These are phyloP conservation scores for Geotrichum carabidarum DNA, from an alignment of 1,139 yeast species.

Conservation along the genomic window DNA sequence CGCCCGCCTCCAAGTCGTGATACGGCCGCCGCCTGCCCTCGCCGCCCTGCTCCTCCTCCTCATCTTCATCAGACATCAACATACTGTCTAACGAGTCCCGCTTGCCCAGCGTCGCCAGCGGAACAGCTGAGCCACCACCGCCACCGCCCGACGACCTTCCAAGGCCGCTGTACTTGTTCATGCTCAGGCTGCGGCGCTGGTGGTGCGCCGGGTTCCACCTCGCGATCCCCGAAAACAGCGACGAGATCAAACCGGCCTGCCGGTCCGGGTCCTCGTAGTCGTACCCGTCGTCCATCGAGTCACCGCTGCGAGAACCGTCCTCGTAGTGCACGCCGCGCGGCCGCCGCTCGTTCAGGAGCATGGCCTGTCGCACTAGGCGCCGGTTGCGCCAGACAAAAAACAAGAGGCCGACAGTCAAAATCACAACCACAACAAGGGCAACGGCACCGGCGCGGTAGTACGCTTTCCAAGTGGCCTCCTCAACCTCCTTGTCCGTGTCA, in stretches of 20 bases:
- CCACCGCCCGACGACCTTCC: background rate
- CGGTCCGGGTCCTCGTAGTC: slow-evolving; percentile 9
- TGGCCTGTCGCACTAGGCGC: slow-evolving; percentile 10
- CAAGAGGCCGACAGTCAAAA: slow-evolving; percentile 29
- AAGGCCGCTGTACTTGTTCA: background rate
- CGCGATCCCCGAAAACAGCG: slow-evolving; percentile 17
- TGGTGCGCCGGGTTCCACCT: slow-evolving; percentile 16
- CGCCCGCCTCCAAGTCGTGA: background rate
- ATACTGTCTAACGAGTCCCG: slow-evolving; percentile 12
- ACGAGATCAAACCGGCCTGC: slow-evolving; percentile 12
- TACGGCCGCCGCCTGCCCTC: slow-evolving; percentile 3
- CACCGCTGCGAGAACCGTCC: slow-evolving; percentile 17
- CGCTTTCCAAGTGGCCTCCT: slow-evolving; percentile 38
- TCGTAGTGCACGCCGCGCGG: slow-evolving; percentile 21
- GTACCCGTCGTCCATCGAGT: slow-evolving; percentile 7
- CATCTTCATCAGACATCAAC: slow-evolving; percentile 9
- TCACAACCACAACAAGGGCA: slow-evolving; percentile 37
- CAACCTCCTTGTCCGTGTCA: slow-evolving; percentile 17
- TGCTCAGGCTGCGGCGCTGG: slow-evolving; percentile 4
- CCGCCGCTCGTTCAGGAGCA: slow-evolving; percentile 6
- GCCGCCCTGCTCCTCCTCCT: background rate
- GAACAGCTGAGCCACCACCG: slow-evolving; percentile 1
- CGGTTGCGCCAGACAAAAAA: slow-evolving; percentile 31
- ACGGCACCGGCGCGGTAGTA: slow-evolving; percentile 40
- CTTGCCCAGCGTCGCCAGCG: slow-evolving; percentile 3